Conservation (phyloP, 1,284 basidiomycete genomes). For the Boletus mariae region DNA sequence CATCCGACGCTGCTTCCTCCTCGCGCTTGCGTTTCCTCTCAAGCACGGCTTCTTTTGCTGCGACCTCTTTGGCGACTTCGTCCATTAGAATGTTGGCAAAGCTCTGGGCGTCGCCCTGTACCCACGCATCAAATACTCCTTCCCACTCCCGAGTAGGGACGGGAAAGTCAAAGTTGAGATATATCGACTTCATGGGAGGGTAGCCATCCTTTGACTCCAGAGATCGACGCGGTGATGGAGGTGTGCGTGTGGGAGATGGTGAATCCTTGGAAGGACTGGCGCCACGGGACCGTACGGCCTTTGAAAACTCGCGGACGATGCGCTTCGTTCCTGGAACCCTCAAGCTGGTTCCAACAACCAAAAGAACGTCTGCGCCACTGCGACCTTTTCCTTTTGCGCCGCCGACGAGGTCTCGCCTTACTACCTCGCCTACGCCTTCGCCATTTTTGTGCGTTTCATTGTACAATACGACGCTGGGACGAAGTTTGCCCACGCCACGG, state of each 20-base stretch:
- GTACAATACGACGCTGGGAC: constrained; percentile 88
- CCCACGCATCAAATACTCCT: constrained; percentile 88
- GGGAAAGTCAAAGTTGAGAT: constrained; percentile 89
- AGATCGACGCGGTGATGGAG: constrained; percentile 40
- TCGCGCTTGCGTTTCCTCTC: constrained; percentile 53
- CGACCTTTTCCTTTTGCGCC: constrained; percentile 59
- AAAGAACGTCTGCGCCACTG: constrained; percentile 75
- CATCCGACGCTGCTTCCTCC: constrained; percentile 30
- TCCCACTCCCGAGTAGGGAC: constrained; percentile 85
- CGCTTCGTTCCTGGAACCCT: constrained; percentile 91
- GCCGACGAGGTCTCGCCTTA: constrained; percentile 73
- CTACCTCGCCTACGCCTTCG: constrained; percentile 80
- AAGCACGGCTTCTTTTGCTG: constrained; percentile 46
- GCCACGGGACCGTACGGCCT: constrained; percentile 62
- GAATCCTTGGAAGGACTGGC: constrained; percentile 25
- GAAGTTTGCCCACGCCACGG: constrained; percentile 76
- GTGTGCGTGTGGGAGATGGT: constrained; percentile 25
- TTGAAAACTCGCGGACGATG: constrained; percentile 89
- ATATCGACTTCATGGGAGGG: constrained; percentile 66
- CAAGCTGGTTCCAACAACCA: constrained; percentile 90
- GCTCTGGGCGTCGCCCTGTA: constrained; percentile 83
- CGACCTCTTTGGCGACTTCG: constrained; percentile 52
- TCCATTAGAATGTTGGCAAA: constrained; percentile 62
- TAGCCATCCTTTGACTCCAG: constrained; percentile 41
- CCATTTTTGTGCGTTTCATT: constrained; percentile 88